Evolutionary conservation across 805 yeast genomes (phyloP).

Genomic region (Candida maltosa): DNA sequence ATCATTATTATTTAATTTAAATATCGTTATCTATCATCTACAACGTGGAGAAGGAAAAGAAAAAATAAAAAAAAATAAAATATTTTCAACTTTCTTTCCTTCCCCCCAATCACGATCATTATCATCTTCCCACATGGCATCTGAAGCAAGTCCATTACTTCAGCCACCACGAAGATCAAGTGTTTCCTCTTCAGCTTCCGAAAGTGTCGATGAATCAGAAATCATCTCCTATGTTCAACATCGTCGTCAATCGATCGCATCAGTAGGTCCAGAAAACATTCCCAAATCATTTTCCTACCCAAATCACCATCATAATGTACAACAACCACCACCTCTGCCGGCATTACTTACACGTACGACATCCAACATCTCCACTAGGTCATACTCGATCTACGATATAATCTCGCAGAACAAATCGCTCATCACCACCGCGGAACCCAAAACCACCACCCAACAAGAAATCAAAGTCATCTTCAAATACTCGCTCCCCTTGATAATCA

Average conservation of each 20-base stretch:
- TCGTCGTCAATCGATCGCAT: slow-evolving; percentile 36
- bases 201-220: slow-evolving; percentile 34
- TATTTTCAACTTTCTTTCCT: too few species aligned
- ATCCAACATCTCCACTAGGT: slow-evolving; percentile 8
- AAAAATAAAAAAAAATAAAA: too few species aligned
- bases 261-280: slow-evolving; percentile 22
- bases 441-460: slow-evolving; percentile 40
- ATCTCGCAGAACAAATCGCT: slow-evolving; percentile 16
- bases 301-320: slow-evolving; percentile 2
- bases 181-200: too few species aligned
- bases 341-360: slow-evolving; percentile 6
- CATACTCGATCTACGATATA: slow-evolving; percentile 17
- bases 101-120: too few species aligned
- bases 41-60: too few species aligned
- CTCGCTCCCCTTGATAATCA: slow-evolving; percentile 58
- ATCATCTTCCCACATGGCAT: too few species aligned
- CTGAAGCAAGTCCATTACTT: too few species aligned
- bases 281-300: slow-evolving; percentile 9
- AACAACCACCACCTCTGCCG: neutral
- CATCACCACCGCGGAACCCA: slow-evolving; percentile 35
- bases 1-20: too few species aligned
- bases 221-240: slow-evolving; percentile 36
- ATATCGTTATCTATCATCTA: too few species aligned
- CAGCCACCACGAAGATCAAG: too few species aligned
- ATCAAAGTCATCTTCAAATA: slow-evolving; percentile 33